Conservation (phyloP, 768 basidiomycete species). For the Leccinum rimulosum region DNA sequence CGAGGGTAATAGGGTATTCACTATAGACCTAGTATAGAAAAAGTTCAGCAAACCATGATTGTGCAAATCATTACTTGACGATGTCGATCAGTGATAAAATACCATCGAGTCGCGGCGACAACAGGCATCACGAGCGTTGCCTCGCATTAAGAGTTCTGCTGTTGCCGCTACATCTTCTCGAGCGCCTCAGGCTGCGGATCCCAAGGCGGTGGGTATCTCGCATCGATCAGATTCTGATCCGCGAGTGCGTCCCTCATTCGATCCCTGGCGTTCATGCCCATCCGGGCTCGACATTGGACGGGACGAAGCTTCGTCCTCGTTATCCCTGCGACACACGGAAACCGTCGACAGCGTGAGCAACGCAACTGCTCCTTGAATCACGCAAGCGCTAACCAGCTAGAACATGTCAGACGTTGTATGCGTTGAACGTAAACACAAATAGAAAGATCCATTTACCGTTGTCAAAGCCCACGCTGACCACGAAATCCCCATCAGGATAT, state of each 20-base stretch:
- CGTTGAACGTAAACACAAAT: constrained; percentile 6
- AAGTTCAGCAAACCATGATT: constrained; percentile 1
- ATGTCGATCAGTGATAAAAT: too few species aligned
- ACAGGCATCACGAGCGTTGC: constrained; percentile 4
- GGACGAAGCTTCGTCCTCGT: constrained; percentile 81
- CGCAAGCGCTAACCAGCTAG: constrained; percentile 51
- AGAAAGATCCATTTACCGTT: constrained; percentile 46
- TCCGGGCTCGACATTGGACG: constrained; percentile 71
- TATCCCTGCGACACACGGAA: constrained; percentile 54
- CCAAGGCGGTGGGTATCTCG: constrained; percentile 70
- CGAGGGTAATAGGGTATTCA: too few species aligned
- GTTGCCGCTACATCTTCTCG: constrained; percentile 28
- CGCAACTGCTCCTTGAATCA: constrained; percentile 93
- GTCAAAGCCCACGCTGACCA: constrained; percentile 77
- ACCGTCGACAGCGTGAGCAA: not conserved
- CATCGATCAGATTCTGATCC: constrained; percentile 77
- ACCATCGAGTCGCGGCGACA: not conserved
- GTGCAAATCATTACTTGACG: not conserved
- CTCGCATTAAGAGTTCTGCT: constrained; percentile 16
- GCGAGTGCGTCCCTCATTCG: constrained; percentile 73
- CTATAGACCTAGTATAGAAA: too few species aligned
- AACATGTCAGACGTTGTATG: constrained; percentile 10
- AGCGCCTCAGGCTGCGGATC: constrained; percentile 49
- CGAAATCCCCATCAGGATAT: constrained; percentile 70
- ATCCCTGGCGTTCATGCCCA: constrained; percentile 73